phyloP scores from a whole-genome alignment of 352 stramenopile species.

The Globisporangium abappressorium region DNA sequence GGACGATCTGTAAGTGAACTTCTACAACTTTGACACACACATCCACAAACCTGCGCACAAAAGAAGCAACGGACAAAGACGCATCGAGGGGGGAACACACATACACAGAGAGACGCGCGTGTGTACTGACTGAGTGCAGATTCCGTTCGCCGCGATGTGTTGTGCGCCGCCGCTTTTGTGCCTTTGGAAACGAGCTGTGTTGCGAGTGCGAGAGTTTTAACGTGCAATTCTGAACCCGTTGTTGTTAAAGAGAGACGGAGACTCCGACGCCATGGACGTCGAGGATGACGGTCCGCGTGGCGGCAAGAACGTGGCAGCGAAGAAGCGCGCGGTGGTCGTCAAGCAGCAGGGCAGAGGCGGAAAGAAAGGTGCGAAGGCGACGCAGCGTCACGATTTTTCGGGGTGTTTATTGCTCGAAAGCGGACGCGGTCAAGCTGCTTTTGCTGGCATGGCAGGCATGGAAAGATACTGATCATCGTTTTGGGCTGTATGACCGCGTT shows the following conservation, averaged over 20 bases:
- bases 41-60: conserved; percentile 1
- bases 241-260: conserved; percentile 23
- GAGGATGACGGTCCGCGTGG: conserved; percentile 35
- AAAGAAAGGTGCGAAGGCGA: conserved; percentile 49
- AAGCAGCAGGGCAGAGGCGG: conserved; percentile 39
- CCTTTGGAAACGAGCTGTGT: no score
- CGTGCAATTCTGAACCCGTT: conserved; percentile 15
- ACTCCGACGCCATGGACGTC: conserved; percentile 60
- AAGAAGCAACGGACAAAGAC: background rate
- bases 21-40: conserved; percentile 6
- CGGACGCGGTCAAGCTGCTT: no score
- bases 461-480: background rate
- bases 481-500: background rate
- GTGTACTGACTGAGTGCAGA: background rate
- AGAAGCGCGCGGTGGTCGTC: conserved; percentile 56
- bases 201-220: conserved; percentile 9
- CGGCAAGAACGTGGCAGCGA: conserved; percentile 26
- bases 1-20: conserved; percentile 61
- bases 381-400: conserved; percentile 10
- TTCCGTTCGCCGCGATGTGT: conserved; percentile 2
- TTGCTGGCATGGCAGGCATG: background rate
- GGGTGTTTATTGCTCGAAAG: no score
- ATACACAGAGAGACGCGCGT: background rate
- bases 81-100: conserved; percentile 7
- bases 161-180: background rate